Base-by-base conservation (phyloP, 176 grass and related monocot genomes). In the Eleusine indica region DNA sequence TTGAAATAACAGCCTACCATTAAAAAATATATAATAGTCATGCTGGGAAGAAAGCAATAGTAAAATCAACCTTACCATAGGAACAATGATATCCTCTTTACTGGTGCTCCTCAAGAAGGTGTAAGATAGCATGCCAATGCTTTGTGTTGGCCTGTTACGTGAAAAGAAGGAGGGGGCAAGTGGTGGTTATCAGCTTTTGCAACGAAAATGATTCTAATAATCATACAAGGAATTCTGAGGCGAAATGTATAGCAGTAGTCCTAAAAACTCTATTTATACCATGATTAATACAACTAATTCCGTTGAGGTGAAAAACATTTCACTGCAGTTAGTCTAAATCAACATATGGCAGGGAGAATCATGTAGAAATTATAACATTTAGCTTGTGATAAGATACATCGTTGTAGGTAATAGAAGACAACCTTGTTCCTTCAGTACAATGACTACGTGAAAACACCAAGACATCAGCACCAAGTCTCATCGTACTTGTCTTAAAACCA, bases 401-500 rank as follows among this genome's bases (percentile, higher is more conserved):
- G 56, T n/a, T 66, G 29, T 38, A 70, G 37, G 52, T 58, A 56
- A 60, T 80, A 76, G 71, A 71, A 69, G 17, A 75, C 41, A 86
- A 99, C 96, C 96, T 99, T 86, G 80, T 92, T 38, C 89, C 89
- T 43, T 85, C 72, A 80, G 91, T 93, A 63, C 77, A 85, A 72
- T 14, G 46, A 85, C 89, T 92, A 83, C 96, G 85, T 41, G 96
- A 99, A 54, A 99, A 96, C 16, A 99, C 96, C 65, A 99, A 93
- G 39, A 89, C 96, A 87, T 95, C 96, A 74, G 96, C 96, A 40
- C 96, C 96, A 83, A 98, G 89, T 90, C 96, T 93, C 96, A 98
- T 95, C 67, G 93, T 98, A 80, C 96, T 98, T 30, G 96, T 98
- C 82, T 98, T 98, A 62, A 98, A 98, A 88, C 96, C 96, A 93